Evolutionary conservation across 352 stramenopile species (phyloP), one percentile per base, ranked within the genome.

Genomic region (Phytophthora quininea): DNA sequence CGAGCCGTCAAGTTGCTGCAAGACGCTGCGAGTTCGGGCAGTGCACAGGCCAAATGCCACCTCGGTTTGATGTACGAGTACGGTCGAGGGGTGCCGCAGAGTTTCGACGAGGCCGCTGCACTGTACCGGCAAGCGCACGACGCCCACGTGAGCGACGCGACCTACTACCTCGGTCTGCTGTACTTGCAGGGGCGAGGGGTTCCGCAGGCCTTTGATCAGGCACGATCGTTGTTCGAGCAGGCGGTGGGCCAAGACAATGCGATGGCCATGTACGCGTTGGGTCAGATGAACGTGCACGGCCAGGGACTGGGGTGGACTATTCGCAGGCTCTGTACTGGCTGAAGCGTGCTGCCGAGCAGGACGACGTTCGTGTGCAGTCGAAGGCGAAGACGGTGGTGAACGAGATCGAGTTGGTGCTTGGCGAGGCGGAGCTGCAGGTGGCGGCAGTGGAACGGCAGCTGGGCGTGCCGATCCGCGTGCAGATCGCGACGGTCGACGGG

Each of bases 81-180:
- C 58, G 77, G 80, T 37, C 72, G 73, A 24, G 74, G 77, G 3
- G 68, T 82, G 0, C 12, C 49, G 43, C 72, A 74, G 48, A 38
- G 83, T 65, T 82, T 77, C 35, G 56, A 46, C 7, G 46, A 58
- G 14, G 32, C 80, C 12, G 73, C 74, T 1, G 55, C 66, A 7
- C 54, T 85, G 33, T 86, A 86, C 60, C 61, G 58, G 10, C 60
- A 63, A 33, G 79, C 59, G 2, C 57, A 38, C 1, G 29, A 68
- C 58, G 51, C 52, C 5, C 52, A 67, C 29, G 61, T 88, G n/a
- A 29, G 67, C 3, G 82, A 90, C 12, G 84, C 80, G 0, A 70
- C 61, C 9, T 89, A 90, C 73, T 87, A 84, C 45, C 64, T 92
- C 8, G 82, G 66, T 3, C 55, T 92, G 35, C 71, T 90, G 15